Evolutionary conservation across 768 basidiomycete genomes (phyloP).

Genomic region (Solioccasus polychromus): DNA sequence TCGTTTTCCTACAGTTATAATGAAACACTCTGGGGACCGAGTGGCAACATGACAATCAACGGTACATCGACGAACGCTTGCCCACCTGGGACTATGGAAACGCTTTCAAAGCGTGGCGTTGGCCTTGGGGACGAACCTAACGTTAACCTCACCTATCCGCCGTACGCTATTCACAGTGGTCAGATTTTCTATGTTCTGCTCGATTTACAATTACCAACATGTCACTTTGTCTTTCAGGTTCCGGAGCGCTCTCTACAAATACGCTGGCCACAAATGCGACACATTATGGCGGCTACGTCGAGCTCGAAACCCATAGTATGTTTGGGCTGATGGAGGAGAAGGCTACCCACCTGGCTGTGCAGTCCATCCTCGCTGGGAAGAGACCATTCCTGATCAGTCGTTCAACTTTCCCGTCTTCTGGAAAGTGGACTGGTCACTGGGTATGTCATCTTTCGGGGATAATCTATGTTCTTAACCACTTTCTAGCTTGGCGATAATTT

Average conservation of each 20-base stretch:
- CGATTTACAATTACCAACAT: background rate
- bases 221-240: slow-evolving; percentile 33
- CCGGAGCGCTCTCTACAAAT: slow-evolving; percentile 49
- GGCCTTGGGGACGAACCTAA: slow-evolving; percentile 48
- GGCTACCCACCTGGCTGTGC: slow-evolving; percentile 58
- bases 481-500: slow-evolving; percentile 71
- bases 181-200: slow-evolving; percentile 7
- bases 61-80: slow-evolving; percentile 55
- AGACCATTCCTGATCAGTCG: slow-evolving; percentile 72
- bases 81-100: slow-evolving; percentile 7
- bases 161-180: slow-evolving; percentile 76
- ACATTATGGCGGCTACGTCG: slow-evolving; percentile 57
- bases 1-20: slow-evolving; percentile 49
- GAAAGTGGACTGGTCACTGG: slow-evolving; percentile 75
- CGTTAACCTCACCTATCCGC: slow-evolving; percentile 54
- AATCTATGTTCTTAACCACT: background rate
- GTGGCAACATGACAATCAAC: slow-evolving; percentile 74
- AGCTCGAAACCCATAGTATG: slow-evolving; percentile 68
- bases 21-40: slow-evolving; percentile 55
- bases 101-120: slow-evolving; percentile 41
- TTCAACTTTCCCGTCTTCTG: slow-evolving; percentile 65
- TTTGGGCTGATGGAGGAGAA: slow-evolving; percentile 73
- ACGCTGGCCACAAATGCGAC: slow-evolving; percentile 72
- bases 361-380: slow-evolving; percentile 50
- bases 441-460: slow-evolving; percentile 25